phyloP scores from a whole-genome alignment of 192 early-diverging fungal genomes.

The Mortierella antarctica region DNA sequence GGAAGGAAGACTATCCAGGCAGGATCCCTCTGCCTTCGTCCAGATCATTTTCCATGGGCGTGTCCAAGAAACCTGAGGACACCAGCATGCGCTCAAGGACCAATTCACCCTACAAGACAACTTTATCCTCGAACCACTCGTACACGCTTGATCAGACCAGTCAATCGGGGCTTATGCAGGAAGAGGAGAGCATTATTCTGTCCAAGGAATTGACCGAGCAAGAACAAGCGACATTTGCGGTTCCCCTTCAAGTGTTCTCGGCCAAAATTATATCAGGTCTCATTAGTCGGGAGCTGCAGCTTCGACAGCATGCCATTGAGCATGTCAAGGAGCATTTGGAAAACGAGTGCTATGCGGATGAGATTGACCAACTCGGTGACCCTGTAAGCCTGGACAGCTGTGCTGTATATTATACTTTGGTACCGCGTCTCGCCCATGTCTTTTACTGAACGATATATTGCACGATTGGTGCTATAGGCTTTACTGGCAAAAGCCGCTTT shows the following conservation, averaged over 20 bases:
- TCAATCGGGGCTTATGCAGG: conserved; percentile 2
- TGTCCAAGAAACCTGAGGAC: not conserved
- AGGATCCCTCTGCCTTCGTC: conserved; percentile 16
- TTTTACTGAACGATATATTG: not conserved
- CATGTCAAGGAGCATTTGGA: conserved; percentile 60
- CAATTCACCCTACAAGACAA: not conserved
- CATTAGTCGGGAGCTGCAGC: conserved; percentile 59
- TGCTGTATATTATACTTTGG: not conserved
- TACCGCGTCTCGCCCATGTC: not conserved
- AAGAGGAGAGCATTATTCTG: conserved; percentile 4
- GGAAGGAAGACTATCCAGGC: conserved; percentile 4
- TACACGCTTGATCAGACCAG: not conserved
- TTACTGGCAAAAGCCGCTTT: conserved; percentile 61
- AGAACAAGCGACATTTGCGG: conserved; percentile 36
- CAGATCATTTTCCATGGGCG: not conserved
- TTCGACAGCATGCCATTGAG: conserved; percentile 65
- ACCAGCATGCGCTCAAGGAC: not conserved
- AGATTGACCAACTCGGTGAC: conserved; percentile 18
- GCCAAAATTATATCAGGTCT: conserved; percentile 59
- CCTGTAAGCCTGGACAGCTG: conserved; percentile 4
- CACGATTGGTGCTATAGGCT: conserved; percentile 5
- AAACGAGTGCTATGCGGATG: conserved; percentile 35
- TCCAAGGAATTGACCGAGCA: conserved; percentile 42
- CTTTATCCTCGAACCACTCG: not conserved
- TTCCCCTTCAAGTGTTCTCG: conserved; percentile 62